These are phyloP conservation scores for Hevea brasiliensis DNA, from an alignment of 345 rosid genomes.

Conservation along the genomic window DNA sequence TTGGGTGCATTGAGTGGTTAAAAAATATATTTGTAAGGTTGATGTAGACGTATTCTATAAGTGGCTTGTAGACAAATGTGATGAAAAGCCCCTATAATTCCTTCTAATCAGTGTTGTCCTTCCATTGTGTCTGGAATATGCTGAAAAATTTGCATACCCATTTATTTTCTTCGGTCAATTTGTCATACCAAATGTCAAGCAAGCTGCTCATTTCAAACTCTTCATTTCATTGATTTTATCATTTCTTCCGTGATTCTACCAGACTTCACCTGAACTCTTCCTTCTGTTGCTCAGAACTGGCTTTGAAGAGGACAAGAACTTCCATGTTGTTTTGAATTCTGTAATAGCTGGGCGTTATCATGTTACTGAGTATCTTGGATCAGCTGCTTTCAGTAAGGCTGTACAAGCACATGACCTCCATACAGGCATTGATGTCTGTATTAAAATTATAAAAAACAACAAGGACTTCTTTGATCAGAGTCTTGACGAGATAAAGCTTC, in stretches of 20 bases:
- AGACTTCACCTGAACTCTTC: slow-evolving; percentile 18
- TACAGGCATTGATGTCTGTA: slow-evolving; percentile 97
- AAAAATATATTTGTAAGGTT: not conserved
- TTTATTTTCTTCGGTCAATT: not conserved
- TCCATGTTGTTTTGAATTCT: slow-evolving; percentile 90
- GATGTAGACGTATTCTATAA: not conserved
- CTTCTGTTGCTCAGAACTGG: slow-evolving; percentile 74
- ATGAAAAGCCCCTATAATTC: not conserved
- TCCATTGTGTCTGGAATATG: not conserved
- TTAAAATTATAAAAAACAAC: slow-evolving; percentile 96
- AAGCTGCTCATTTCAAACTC: not conserved
- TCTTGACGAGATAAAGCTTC: slow-evolving; percentile 98
- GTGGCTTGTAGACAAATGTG: not conserved
- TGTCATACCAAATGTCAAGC: not conserved
- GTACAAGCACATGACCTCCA: slow-evolving; percentile 99
- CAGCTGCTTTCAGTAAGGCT: slow-evolving; percentile 99
- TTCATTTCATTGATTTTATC: slow-evolving; percentile 4
- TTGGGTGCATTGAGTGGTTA: not conserved
- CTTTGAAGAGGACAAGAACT: slow-evolving; percentile 99
- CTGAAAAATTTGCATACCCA: not conserved
- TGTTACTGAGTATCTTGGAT: slow-evolving; percentile 98
- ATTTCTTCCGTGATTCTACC: slow-evolving; percentile 17
- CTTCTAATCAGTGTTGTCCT: not conserved
- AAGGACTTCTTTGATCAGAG: slow-evolving; percentile 99
- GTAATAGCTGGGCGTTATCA: slow-evolving; percentile 97